phyloP scores from a whole-genome alignment of 768 basidiomycete genomes.

The Neoboletus subvelutipes region DNA sequence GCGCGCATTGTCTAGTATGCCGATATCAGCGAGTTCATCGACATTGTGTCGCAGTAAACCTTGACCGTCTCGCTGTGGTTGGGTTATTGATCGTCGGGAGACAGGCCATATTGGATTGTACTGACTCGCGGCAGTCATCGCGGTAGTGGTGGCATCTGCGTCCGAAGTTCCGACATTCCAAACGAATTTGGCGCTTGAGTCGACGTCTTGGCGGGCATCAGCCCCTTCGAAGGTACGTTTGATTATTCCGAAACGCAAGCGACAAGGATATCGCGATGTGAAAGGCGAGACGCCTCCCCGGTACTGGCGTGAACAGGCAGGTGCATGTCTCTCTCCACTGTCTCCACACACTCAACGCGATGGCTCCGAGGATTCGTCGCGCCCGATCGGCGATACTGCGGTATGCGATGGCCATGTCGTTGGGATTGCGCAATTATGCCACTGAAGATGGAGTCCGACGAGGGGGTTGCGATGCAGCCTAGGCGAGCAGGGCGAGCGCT shows the following conservation, averaged over 20 bases:
- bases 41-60: slow-evolving; percentile 75
- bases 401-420: slow-evolving; percentile 41
- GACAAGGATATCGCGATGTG: slow-evolving; percentile 51
- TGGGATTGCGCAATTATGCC: slow-evolving; percentile 53
- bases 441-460: slow-evolving; percentile 26
- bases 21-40: slow-evolving; percentile 56
- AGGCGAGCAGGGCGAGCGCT: not conserved
- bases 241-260: not conserved
- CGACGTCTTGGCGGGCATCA: slow-evolving; percentile 67
- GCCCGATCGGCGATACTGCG: slow-evolving; percentile 57
- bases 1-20: slow-evolving; percentile 68
- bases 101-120: slow-evolving; percentile 41
- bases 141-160: slow-evolving; percentile 56
- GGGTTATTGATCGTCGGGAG: not conserved
- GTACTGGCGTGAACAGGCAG: slow-evolving; percentile 87
- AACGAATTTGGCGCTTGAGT: slow-evolving; percentile 66
- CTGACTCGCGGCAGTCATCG: no score
- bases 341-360: slow-evolving; percentile 6
- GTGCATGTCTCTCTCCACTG: not conserved
- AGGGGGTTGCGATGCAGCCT: not conserved
- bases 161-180: slow-evolving; percentile 54
- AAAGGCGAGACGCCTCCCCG: slow-evolving; percentile 84
- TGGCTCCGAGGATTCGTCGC: slow-evolving; percentile 53
- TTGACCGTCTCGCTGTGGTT: no score
- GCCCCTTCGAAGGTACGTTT: slow-evolving; percentile 57